A percentile compares a stretch with the other conserved stretches of the same genome.
These are phyloP conservation scores for Modicella reniformis DNA, from an alignment of 371 early-diverging fungal genomes.

Conservation along the genomic window DNA sequence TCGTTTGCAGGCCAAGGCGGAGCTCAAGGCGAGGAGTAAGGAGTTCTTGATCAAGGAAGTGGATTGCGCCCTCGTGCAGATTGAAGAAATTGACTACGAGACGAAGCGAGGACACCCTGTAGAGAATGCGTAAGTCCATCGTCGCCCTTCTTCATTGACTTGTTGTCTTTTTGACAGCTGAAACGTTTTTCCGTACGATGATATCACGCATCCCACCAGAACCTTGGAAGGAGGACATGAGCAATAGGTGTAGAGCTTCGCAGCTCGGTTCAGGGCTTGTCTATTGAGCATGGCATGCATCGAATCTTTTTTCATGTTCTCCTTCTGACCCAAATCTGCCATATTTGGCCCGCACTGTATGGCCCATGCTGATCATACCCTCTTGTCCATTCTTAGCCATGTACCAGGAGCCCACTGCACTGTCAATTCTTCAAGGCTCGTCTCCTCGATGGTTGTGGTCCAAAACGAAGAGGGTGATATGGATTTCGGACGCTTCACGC, in stretches of 20 bases:
- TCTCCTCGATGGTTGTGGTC: conserved; percentile 22
- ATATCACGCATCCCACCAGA: no score
- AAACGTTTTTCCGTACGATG: conserved; percentile 8
- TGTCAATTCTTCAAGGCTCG: conserved; percentile 30
- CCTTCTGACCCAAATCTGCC: conserved; percentile 14
- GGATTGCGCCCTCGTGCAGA: conserved; percentile 46
- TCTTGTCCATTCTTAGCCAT: conserved; percentile 13
- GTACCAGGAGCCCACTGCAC: conserved; percentile 29
- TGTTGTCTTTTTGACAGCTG: not conserved
- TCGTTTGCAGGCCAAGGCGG: conserved; percentile 31
- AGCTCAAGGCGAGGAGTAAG: conserved; percentile 49
- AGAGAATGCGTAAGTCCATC: conserved; percentile 41
- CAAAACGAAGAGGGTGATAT: conserved; percentile 37
- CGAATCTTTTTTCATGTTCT: not conserved
- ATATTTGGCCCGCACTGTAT: conserved; percentile 10
- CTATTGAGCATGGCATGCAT: no score
- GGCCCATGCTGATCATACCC: not conserved
- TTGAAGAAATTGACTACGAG: conserved; percentile 39
- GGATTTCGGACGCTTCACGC: conserved; percentile 44
- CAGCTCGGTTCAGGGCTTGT: no score
- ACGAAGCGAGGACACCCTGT: conserved; percentile 29
- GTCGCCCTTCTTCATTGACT: not conserved
- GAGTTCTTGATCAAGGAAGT: conserved; percentile 48
- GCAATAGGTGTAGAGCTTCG: no score
- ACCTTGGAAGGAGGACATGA: no score